Base-by-base conservation (phyloP, 2,329 filamentous ascomycete genomes). In the Colletotrichum chrysophilum region DNA sequence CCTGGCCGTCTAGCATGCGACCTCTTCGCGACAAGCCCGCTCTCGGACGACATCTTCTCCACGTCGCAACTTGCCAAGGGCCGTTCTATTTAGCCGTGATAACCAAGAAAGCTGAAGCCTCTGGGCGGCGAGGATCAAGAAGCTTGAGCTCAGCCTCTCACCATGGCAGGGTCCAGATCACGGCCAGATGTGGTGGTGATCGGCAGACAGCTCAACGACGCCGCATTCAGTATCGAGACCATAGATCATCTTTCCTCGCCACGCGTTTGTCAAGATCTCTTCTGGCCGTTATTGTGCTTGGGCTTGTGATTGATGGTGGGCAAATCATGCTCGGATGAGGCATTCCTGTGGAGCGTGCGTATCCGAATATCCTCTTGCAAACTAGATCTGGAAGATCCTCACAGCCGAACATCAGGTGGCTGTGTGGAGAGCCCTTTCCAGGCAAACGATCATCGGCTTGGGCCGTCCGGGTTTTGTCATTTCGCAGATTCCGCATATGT, bases 91-190 rank as follows among this genome's bases (percentile, higher is more conserved):
- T 74, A 75, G 30, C 74, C 74, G 71, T 64, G 61, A 75, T 67
- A 66, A 52, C 60, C 36, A 61, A 26, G 16, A 34, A 32, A 43
- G 67, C 48, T 71, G 32, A 43, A 58, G 14, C 21, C 18, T 75
- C 66, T 74, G 65, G 74, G 74, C 74, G 61, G 32, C 10, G 61
- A 70, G 52, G 66, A 32, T 58, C 52, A 26, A 70, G 66, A 76
- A 76, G 74, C 74, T 76, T 76, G 56, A 64, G 62, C 66, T 75
- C 66, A 75, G 71, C 71, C 74, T 71, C 71, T 38, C 21, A 43
- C 24, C 38, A 66, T 75, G 66, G 71, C 74, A 69, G 65, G 58
- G 70, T 38, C 48, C 58, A 65, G 58, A 43, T 26, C 43, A 26
- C 30, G 10, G 26, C 65, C 14, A 43, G 24, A 64, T 30, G 2